A percentile compares a stretch with the other conserved stretches of the same genome.
These are phyloP conservation scores for Suillus decipiens DNA, from an alignment of 768 basidiomycete genomes.

Conservation along the genomic window DNA sequence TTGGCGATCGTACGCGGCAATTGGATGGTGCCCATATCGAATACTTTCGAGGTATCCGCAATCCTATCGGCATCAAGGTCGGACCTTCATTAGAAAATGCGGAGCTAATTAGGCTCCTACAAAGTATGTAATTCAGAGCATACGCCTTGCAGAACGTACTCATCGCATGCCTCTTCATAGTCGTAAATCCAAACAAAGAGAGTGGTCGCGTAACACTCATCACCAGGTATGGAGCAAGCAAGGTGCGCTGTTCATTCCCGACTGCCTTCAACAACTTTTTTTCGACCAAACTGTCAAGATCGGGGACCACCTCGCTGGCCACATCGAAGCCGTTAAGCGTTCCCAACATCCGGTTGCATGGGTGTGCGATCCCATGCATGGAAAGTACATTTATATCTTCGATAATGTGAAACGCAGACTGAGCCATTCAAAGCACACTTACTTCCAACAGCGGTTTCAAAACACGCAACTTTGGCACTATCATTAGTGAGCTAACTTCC, in stretches of 20 bases:
- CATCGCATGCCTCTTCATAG: conserved; percentile 37
- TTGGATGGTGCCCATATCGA: conserved; percentile 93
- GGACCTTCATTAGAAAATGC: conserved; percentile 83
- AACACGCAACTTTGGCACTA: conserved; percentile 86
- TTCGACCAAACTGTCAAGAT: conserved; percentile 48
- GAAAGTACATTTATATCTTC: conserved; percentile 70
- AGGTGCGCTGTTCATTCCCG: conserved; percentile 46
- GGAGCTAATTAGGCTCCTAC: conserved; percentile 75
- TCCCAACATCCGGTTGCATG: conserved; percentile 89
- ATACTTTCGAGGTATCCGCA: conserved; percentile 89
- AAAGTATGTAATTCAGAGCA: conserved; percentile 52
- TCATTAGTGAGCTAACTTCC: conserved; percentile 83
- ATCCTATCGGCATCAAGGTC: conserved; percentile 95
- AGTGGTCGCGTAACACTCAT: conserved; percentile 86
- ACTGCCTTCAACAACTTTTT: not conserved
- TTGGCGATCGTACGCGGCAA: conserved; percentile 94
- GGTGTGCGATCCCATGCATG: conserved; percentile 99
- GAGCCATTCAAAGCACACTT: conserved; percentile 60
- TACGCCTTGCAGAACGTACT: not conserved
- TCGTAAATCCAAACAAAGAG: conserved; percentile 86
- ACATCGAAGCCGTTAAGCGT: conserved; percentile 78
- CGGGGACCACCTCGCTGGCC: conserved; percentile 68
- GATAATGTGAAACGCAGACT: not conserved
- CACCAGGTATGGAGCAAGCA: conserved; percentile 88
- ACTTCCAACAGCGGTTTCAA: conserved; percentile 82